These are phyloP conservation scores for Acrocalymma vagum DNA, from an alignment of 2,329 filamentous ascomycete genomes.

Conservation along the genomic window DNA sequence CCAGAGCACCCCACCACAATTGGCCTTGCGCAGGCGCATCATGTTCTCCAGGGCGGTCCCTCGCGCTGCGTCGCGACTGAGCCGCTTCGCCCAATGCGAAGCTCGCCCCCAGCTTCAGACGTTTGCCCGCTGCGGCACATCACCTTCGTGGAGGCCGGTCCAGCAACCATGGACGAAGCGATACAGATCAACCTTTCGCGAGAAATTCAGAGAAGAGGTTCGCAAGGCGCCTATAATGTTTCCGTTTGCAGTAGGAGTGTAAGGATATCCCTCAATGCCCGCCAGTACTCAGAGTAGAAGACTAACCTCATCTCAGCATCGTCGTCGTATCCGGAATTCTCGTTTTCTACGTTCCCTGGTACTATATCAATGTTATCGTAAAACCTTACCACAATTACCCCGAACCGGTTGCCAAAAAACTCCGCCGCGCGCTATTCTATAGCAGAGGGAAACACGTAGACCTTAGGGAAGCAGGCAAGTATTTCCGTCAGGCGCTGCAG, in stretches of 20 bases:
- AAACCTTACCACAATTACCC: conserved; percentile 67
- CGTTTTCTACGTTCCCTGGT: conserved; percentile 55
- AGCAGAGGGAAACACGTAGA: conserved; percentile 73
- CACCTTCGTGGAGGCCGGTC: conserved; percentile 31
- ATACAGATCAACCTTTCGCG: conserved; percentile 34
- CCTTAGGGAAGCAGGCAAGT: conserved; percentile 78
- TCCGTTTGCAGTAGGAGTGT: conserved; percentile 42
- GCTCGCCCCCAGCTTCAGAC: conserved; percentile 26
- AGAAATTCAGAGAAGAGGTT: conserved; percentile 43
- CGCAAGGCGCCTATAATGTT: conserved; percentile 50
- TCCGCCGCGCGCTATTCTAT: conserved; percentile 88
- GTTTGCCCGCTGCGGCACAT: conserved; percentile 29
- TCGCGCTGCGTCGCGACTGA: conserved; percentile 31
- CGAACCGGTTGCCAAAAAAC: conserved; percentile 75
- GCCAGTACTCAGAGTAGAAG: neutral
- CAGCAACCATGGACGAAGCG: conserved; percentile 37
- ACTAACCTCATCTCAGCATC: conserved; percentile 39
- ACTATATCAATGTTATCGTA: conserved; percentile 57
- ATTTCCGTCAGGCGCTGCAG: conserved; percentile 81
- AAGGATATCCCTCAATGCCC: conserved; percentile 3
- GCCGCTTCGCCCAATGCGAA: conserved; percentile 34
- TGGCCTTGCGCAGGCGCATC: conserved; percentile 20
- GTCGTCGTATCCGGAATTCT: conserved; percentile 46
- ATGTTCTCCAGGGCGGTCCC: conserved; percentile 49
- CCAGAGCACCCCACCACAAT: conserved; percentile 19